These are phyloP conservation scores for Rhododendron williamsianum DNA, from an alignment of 148 eudicot genomes.

Conservation along the genomic window DNA sequence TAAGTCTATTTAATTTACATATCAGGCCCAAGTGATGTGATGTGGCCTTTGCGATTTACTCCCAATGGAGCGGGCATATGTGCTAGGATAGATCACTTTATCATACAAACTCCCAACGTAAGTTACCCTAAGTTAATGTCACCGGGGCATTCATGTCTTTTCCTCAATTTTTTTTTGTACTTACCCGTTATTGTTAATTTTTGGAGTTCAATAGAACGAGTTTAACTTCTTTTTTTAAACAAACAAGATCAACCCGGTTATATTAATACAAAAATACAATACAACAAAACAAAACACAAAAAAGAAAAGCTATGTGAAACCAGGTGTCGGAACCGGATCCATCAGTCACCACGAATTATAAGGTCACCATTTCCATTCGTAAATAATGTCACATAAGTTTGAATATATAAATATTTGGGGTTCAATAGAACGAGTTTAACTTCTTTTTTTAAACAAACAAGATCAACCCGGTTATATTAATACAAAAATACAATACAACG, in stretches of 20 bases:
- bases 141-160: neutral
- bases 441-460: too few species aligned
- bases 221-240: too few species aligned
- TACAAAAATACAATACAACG: too few species aligned
- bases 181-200: too few species aligned
- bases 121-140: neutral
- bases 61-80: neutral
- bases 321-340: too few species aligned
- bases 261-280: too few species aligned
- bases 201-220: neutral
- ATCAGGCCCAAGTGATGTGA: neutral
- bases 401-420: neutral
- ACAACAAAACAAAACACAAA: too few species aligned
- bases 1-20: too few species aligned
- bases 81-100: neutral
- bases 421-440: neutral
- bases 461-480: too few species aligned
- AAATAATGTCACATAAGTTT: neutral
- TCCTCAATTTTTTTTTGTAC: neutral
- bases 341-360: too few species aligned
- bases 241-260: too few species aligned
- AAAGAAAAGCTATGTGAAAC: too few species aligned
- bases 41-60: neutral
- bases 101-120: neutral
- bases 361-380: neutral